Base-by-base conservation (phyloP, 177 flowering plant species). In the Vitis hybrid region DNA sequence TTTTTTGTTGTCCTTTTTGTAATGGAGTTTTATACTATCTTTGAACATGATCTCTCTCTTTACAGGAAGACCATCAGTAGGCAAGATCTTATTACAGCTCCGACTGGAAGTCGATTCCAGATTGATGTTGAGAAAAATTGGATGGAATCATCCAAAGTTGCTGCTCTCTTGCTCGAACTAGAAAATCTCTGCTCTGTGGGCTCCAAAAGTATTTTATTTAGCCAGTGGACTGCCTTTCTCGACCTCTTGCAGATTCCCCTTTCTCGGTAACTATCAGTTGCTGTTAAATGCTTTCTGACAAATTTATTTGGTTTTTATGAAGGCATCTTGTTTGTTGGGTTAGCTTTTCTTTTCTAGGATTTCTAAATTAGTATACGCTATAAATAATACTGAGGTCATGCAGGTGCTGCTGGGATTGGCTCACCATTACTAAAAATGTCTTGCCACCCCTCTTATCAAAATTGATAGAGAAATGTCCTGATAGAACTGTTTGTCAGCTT, bases 201-300 rank as follows among this genome's bases (percentile, higher is more conserved):
- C 57, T 85, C 98, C 59, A 95, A 95, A 83, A 93, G 98, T 81
- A 93, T 95, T 72, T 80, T 95, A 59, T 93, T 93, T 70, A 95
- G 99, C 83, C 99, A 95, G 81, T 24, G 99, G 99, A 95, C 99
- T 70, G 96, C 97, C 48, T 95, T 95, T 82, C 74, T 95, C 32
- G 99, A 95, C 74, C 92, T 95, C 73, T 72, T 95, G 77, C 91
- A 95, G 77, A 86, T 93, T 81, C 91, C 99, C 78, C 90, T 95
- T 72, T 83, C 94, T 65, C 81, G 97, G 99, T 95, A 80, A 70
- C 17, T 27, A 67, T 61, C 66, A 48, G 14, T 69, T 54, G 14
- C 61, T 69, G 18, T 54, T 67, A 63, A 11, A 48, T 3, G 15
- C 30, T 3, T 56, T 14, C 30, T 59, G 53, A 6, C 4, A 27